Evolutionary conservation across 495 filamentous ascomycete genomes (phyloP).

Genomic region (Evernia prunastri): DNA sequence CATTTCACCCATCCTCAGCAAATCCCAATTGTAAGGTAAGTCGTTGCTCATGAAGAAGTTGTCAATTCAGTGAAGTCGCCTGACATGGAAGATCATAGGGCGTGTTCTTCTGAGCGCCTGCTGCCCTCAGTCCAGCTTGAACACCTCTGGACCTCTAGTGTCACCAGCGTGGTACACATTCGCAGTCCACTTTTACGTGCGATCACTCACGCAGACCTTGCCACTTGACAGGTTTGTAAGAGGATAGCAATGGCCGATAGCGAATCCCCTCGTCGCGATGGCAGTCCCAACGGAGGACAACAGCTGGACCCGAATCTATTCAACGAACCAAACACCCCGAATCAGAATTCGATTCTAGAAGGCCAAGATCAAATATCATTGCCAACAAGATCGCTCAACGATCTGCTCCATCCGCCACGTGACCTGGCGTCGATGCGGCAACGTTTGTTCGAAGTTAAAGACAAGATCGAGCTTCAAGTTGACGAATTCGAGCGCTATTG

Average conservation of each 20-base stretch:
- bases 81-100: slow-evolving; percentile 7
- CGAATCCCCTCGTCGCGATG: slow-evolving; percentile 6
- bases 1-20: slow-evolving; percentile 18
- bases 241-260: slow-evolving; percentile 11
- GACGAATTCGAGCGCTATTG: slow-evolving; percentile 49
- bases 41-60: background rate
- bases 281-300: slow-evolving; percentile 8
- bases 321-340: background rate
- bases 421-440: slow-evolving; percentile 42
- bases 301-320: slow-evolving; percentile 5
- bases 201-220: background rate
- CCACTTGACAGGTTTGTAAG: background rate
- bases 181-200: background rate
- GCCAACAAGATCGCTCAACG: slow-evolving; percentile 23
- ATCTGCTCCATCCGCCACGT: slow-evolving; percentile 36
- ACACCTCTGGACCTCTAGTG: background rate
- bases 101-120: slow-evolving; percentile 4
- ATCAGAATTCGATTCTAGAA: background rate
- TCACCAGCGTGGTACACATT: background rate
- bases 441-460: slow-evolving; percentile 46
- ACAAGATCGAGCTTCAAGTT: slow-evolving; percentile 46
- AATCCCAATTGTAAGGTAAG: slow-evolving; percentile 7
- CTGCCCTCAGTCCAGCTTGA: background rate
- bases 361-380: slow-evolving; percentile 10
- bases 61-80: background rate